phyloP scores from a whole-genome alignment of 1,139 yeast genomes.

The Zygotorulaspora mrakii region DNA sequence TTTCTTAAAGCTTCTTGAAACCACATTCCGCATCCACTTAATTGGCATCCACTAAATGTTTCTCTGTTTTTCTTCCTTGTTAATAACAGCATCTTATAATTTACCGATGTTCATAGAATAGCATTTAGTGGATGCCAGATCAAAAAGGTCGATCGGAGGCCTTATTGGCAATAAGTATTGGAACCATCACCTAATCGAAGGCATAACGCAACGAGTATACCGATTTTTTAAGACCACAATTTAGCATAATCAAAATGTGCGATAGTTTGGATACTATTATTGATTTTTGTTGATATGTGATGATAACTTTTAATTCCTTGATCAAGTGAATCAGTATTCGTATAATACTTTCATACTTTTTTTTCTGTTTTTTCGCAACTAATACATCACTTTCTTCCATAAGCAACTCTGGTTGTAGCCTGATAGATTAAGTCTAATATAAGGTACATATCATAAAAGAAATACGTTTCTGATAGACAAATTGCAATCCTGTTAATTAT shows the following conservation, averaged over 20 bases:
- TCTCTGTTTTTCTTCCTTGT: background rate
- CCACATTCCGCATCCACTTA: no score
- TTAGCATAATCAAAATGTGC: background rate
- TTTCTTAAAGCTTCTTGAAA: no score
- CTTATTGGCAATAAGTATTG: background rate
- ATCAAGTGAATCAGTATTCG: constrained; percentile 1
- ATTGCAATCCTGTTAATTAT: no score
- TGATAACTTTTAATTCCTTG: constrained; percentile 1
- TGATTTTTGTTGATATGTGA: constrained; percentile 1
- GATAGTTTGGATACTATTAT: constrained; percentile 1
- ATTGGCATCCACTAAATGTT: background rate
- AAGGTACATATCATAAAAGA: constrained; percentile 2
- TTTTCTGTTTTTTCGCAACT: background rate
- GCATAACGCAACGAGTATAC: constrained; percentile 5
- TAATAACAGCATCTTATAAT: background rate
- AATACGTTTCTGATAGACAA: constrained; percentile 5
- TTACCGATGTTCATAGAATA: no score
- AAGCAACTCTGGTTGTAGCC: constrained; percentile 1
- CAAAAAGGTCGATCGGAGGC: background rate
- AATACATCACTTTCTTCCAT: constrained; percentile 1
- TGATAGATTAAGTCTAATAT: background rate
- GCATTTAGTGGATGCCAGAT: constrained; percentile 1
- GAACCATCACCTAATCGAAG: constrained; percentile 4
- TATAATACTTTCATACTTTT: constrained; percentile 2
- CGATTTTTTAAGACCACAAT: constrained; percentile 5